Conservation (phyloP, 495 filamentous ascomycete genomes). For the Pseudoneurospora amorphoporcata region DNA sequence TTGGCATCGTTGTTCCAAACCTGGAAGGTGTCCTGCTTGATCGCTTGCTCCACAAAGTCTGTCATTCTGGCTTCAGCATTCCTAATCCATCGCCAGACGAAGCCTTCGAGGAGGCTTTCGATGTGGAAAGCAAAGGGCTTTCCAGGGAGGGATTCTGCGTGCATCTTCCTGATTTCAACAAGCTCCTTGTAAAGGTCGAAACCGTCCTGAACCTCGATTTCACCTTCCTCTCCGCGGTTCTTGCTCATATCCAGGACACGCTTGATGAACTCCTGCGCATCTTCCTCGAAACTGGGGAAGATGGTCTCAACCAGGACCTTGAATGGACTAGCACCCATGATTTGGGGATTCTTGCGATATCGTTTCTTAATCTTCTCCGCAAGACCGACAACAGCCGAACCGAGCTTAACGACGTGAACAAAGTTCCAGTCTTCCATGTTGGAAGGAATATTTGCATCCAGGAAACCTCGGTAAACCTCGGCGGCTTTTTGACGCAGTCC, state of each 20-base stretch:
- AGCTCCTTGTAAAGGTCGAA: conserved; percentile 89
- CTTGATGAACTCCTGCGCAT: conserved; percentile 70
- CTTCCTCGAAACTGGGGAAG: conserved; percentile 80
- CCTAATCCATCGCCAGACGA: conserved; percentile 91
- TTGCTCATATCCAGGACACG: conserved; percentile 65
- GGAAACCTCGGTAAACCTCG: conserved; percentile 59
- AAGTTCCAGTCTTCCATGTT: conserved; percentile 74
- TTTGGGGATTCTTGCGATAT: conserved; percentile 75
- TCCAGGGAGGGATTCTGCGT: conserved; percentile 56
- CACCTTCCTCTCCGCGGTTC: conserved; percentile 50
- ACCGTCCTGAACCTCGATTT: conserved; percentile 72
- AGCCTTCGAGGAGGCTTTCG: conserved; percentile 74
- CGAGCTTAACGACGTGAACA: conserved; percentile 76
- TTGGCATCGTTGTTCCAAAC: conserved; percentile 51
- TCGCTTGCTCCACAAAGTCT: conserved; percentile 79
- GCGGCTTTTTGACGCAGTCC: conserved; percentile 64
- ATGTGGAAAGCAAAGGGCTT: conserved; percentile 71
- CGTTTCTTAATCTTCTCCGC: conserved; percentile 83
- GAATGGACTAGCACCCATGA: conserved; percentile 84
- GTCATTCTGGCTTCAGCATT: conserved; percentile 68
- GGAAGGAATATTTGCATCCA: conserved; percentile 63
- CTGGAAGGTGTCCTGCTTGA: conserved; percentile 76
- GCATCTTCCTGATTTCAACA: conserved; percentile 69
- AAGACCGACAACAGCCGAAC: conserved; percentile 71
- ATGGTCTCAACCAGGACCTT: conserved; percentile 70